Evolutionary conservation across 768 basidiomycete species (phyloP), one percentile per base, ranked within the genome.

Genomic region (Boletus coccyginus): DNA sequence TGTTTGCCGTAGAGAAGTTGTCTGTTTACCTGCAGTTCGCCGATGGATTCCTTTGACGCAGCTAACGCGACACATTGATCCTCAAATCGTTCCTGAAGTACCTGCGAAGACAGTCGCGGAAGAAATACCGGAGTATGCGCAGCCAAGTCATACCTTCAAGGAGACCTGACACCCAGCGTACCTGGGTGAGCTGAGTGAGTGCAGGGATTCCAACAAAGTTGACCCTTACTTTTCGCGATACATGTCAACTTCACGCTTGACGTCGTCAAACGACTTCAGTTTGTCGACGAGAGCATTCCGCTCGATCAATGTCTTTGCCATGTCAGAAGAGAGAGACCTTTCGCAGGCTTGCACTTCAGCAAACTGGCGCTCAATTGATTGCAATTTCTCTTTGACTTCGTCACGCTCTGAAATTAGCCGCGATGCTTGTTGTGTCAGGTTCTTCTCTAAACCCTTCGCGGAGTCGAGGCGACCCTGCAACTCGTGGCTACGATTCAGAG

Each of bases 81-180:
- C 13, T 87, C 85, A 50, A 81, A 81, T 27, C 84, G 78, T 52
- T 87, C 84, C 62, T 86, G 80, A 16, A 85, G 71, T 38, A 76
- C 67, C 78, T 83, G 56, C 19, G 44, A 36, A 32, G 2, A n/a
- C 27, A 13, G 3, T 57, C 41, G 32, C 10, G 53, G 53, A 32
- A 19, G 46, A 50, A 19, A 29, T n/a, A 1, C 33, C 11, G 19
- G 7, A 14, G 19, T 9, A 46, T 21, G 19, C n/a, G 41, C 13
- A 43, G 11, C 17, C 17, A 19, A 52, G 8, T 12, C 62, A 29
- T 56, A 63, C 70, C 62, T 71, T 71, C 35, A 63, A 51, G 6
- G 66, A 59, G 43, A 55, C 50, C 39, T 61, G 65, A 46, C 55
- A 59, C 40, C 59, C 71, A 14, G 41, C 12, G 31, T 58, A 64